These are phyloP conservation scores for Aspergillus sp. DNA, from an alignment of 2,329 filamentous ascomycete genomes.

Conservation along the genomic window DNA sequence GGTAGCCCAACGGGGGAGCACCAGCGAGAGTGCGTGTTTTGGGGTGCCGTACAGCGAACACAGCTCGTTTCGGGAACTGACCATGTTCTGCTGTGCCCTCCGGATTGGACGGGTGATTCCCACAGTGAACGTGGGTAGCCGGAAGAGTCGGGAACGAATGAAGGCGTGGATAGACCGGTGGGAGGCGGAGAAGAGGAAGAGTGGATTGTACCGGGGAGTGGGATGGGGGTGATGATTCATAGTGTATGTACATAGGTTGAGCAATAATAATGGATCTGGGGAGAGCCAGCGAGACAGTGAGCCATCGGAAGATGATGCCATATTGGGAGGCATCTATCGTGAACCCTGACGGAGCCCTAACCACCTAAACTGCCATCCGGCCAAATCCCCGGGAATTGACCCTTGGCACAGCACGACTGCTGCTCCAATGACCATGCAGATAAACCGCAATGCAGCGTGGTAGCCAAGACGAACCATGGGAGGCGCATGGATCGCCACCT, in stretches of 20 bases:
- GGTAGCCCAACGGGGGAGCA: constrained; percentile 78
- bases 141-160: constrained; percentile 64
- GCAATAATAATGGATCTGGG: not conserved
- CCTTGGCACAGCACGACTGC: too few species aligned
- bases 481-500: not conserved
- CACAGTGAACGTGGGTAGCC: constrained; percentile 80
- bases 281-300: too few species aligned
- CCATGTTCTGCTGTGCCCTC: constrained; percentile 86
- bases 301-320: not conserved
- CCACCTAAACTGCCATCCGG: too few species aligned
- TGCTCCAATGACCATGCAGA: too few species aligned
- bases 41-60: constrained; percentile 96
- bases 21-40: constrained; percentile 78
- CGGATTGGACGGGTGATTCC: constrained; percentile 87
- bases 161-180: constrained; percentile 65
- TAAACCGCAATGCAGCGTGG: not conserved
- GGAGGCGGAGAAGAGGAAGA: constrained; percentile 62
- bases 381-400: too few species aligned
- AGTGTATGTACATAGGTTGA: not conserved
- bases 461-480: not conserved
- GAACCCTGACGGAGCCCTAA: not conserved
- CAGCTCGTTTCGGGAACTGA: constrained; percentile 89
- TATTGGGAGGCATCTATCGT: not conserved
- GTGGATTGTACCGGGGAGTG: constrained; percentile 54
- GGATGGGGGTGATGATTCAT: not conserved